Evolutionary conservation across 148 eudicot genomes (phyloP).

Genomic region (Salicornia ramosissima): DNA sequence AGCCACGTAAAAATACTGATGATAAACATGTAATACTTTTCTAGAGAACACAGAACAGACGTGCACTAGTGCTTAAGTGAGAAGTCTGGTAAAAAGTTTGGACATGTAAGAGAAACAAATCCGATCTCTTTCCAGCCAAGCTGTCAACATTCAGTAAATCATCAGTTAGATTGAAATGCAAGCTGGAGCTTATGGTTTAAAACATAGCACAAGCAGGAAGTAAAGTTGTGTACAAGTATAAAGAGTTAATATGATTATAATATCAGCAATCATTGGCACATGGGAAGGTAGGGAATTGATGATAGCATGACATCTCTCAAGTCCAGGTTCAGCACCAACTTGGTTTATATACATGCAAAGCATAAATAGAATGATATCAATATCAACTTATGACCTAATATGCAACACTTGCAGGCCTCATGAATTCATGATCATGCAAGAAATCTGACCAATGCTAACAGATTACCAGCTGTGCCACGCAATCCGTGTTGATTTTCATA

Average conservation of each 20-base stretch:
- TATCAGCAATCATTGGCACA: constrained; percentile 27
- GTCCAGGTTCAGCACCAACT: constrained; percentile 5
- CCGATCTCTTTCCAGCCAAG: constrained; percentile 17
- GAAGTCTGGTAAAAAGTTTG: constrained; percentile 16
- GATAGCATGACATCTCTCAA: constrained; percentile 24
- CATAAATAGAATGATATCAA: constrained; percentile 23
- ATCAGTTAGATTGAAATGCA: constrained; percentile 22
- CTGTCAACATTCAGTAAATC: constrained; percentile 26
- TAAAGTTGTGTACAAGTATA: neutral
- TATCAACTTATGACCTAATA: constrained; percentile 30
- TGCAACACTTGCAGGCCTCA: constrained; percentile 10
- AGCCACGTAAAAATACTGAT: neutral
- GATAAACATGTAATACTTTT: neutral
- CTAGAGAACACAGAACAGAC: constrained; percentile 5
- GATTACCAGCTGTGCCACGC: neutral
- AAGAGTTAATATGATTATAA: constrained; percentile 24
- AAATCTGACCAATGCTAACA: constrained; percentile 19
- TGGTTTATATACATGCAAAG: constrained; percentile 18
- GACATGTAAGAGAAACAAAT: constrained; percentile 13
- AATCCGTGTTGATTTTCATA: neutral
- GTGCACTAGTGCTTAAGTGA: neutral
- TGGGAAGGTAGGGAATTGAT: constrained; percentile 24
- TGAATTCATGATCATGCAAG: constrained; percentile 20
- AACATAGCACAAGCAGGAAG: neutral
- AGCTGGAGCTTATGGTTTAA: constrained; percentile 22